phyloP scores from a whole-genome alignment of 2,329 filamentous ascomycete genomes.

The Lasiodiplodia sp. region DNA sequence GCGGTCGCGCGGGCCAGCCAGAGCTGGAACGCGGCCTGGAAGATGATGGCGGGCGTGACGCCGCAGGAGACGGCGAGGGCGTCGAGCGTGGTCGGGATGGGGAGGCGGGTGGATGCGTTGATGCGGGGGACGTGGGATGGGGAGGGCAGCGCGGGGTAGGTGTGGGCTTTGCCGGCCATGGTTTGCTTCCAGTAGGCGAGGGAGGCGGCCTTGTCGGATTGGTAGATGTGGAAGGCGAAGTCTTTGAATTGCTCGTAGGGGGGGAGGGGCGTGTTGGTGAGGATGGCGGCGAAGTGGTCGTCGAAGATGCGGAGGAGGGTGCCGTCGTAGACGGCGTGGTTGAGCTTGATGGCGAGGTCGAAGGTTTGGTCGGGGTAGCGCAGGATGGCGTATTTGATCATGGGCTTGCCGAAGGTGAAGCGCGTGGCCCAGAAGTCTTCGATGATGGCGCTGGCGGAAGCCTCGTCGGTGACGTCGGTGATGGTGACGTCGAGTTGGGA shows the following conservation, averaged over 20 bases:
- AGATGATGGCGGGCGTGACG: constrained; percentile 45
- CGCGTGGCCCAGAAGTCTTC: constrained; percentile 37
- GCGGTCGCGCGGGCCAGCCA: constrained; percentile 10
- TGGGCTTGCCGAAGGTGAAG: constrained; percentile 44
- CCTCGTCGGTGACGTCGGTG: constrained; percentile 25
- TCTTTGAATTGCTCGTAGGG: constrained; percentile 40
- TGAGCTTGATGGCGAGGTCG: constrained; percentile 44
- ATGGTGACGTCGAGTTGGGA: background rate
- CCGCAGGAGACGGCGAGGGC: constrained; percentile 35
- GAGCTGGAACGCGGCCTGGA: constrained; percentile 45
- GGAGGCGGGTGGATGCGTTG: background rate
- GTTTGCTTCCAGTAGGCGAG: constrained; percentile 36
- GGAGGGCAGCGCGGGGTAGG: background rate
- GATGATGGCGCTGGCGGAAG: constrained; percentile 28
- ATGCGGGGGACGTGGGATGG: constrained; percentile 23
- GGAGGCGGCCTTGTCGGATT: constrained; percentile 31
- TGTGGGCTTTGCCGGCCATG: background rate
- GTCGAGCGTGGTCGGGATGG: constrained; percentile 32
- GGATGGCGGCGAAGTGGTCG: constrained; percentile 39
- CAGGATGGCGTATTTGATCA: constrained; percentile 46
- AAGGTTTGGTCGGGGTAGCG: constrained; percentile 24
- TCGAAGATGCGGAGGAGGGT: constrained; percentile 49
- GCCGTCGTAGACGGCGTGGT: constrained; percentile 47
- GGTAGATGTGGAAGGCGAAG: constrained; percentile 31
- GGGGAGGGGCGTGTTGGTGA: constrained; percentile 32